Evolutionary conservation across 768 basidiomycete species (phyloP).

Genomic region (Lactifluus rugatus): DNA sequence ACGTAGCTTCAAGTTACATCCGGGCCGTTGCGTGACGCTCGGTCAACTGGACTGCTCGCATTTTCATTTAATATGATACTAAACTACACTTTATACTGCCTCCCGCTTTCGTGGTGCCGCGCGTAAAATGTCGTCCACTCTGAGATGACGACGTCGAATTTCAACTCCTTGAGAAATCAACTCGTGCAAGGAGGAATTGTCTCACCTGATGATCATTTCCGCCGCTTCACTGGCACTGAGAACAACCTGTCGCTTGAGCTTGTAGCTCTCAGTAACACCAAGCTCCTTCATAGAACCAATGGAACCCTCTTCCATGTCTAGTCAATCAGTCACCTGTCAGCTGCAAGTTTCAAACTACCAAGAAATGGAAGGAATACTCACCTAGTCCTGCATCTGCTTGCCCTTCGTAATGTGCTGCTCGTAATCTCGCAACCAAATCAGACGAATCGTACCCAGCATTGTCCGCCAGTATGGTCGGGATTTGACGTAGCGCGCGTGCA

Average conservation of each 20-base stretch:
- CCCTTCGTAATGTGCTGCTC: constrained; percentile 93
- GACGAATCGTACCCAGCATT: constrained; percentile 98
- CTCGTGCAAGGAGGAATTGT: not conserved
- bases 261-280: constrained; percentile 94
- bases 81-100: constrained; percentile 39
- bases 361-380: constrained; percentile 30
- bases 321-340: not conserved
- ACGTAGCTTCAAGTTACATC: not conserved
- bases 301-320: constrained; percentile 82
- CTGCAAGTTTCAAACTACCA: not conserved
- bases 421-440: constrained; percentile 79
- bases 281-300: constrained; percentile 83
- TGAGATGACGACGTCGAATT: constrained; percentile 24
- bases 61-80: not conserved
- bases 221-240: constrained; percentile 91
- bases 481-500: constrained; percentile 78
- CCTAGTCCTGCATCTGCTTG: constrained; percentile 78
- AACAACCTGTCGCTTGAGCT: constrained; percentile 92
- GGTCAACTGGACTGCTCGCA: too few relatives aligned
- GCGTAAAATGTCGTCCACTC: constrained; percentile 87
- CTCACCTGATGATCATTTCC: constrained; percentile 95
- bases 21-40: not conserved
- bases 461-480: constrained; percentile 93
- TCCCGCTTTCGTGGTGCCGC: constrained; percentile 81
- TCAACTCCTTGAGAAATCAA: not conserved